Percentiles rank a stretch among this genome's conserved stretches.
phyloP scores from a whole-genome alignment of 1,139 yeast genomes.

The Kurtzmaniella quercitrusa region DNA sequence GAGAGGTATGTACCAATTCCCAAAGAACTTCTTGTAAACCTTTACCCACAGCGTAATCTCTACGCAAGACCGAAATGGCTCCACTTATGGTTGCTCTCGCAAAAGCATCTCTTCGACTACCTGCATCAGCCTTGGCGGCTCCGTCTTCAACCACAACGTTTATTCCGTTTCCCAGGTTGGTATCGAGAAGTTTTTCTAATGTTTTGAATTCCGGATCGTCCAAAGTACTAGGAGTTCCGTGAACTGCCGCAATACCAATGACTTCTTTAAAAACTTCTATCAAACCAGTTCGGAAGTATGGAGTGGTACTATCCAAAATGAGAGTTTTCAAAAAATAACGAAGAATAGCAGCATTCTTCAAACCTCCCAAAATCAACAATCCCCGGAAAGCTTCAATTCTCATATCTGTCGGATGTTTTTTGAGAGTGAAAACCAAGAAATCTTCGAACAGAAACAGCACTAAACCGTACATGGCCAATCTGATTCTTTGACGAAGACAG shows the following conservation, averaged over 20 bases:
- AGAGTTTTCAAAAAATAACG: conserved; percentile 58
- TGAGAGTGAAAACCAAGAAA: conserved; percentile 48
- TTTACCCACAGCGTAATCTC: conserved; percentile 60
- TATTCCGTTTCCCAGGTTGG: conserved; percentile 12
- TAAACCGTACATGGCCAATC: conserved; percentile 57
- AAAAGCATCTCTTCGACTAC: conserved; percentile 39
- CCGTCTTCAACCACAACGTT: conserved; percentile 51
- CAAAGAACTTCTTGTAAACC: conserved; percentile 63
- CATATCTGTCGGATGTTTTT: conserved; percentile 47
- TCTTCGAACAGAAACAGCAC: conserved; percentile 49
- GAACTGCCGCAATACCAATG: conserved; percentile 65
- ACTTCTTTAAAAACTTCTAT: conserved; percentile 46
- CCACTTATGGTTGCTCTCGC: conserved; percentile 53
- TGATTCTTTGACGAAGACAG: conserved; percentile 56
- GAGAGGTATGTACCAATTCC: conserved; percentile 63
- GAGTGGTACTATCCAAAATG: conserved; percentile 50
- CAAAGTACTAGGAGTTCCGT: conserved; percentile 51
- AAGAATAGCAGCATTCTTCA: conserved; percentile 58
- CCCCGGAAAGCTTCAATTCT: conserved; percentile 71
- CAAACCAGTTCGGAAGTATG: conserved; percentile 49
- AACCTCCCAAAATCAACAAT: conserved; percentile 69
- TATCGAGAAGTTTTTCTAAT: conserved; percentile 23
- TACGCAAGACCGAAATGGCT: conserved; percentile 62
- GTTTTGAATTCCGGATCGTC: conserved; percentile 59
- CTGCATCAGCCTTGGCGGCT: conserved; percentile 36